phyloP scores from a whole-genome alignment of 2,329 filamentous ascomycete species.

The Davidsoniella australis region DNA sequence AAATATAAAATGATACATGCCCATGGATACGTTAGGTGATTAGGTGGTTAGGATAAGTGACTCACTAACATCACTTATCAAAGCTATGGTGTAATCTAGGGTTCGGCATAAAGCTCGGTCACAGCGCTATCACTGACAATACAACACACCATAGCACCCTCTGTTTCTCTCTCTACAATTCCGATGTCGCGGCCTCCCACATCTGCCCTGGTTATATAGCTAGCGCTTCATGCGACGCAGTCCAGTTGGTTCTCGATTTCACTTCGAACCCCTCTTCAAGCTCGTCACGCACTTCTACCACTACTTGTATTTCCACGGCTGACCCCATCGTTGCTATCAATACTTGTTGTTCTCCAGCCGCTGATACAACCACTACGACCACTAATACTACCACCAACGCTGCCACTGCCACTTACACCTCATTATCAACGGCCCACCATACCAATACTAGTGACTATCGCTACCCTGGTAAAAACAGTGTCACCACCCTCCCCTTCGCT shows the following conservation, averaged over 20 bases:
- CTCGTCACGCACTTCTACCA: background rate
- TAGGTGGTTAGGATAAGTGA: background rate
- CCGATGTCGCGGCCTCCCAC: slow-evolving; percentile 11
- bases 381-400: background rate
- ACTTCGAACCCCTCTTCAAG: background rate
- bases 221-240: slow-evolving; percentile 6
- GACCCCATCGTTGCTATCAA: background rate
- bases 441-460: background rate
- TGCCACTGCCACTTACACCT: background rate
- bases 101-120: slow-evolving; percentile 9
- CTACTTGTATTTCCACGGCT: slow-evolving; percentile 4
- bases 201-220: slow-evolving; percentile 3
- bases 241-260: slow-evolving; percentile 5
- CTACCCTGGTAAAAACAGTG: background rate
- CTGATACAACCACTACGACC: background rate
- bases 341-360: background rate
- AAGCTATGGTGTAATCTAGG: slow-evolving; percentile 12
- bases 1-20: background rate
- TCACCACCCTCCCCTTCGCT: slow-evolving; percentile 3
- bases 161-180: slow-evolving; percentile 11
- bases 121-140: background rate
- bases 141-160: background rate
- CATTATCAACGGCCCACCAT: background rate
- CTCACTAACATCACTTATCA: slow-evolving; percentile 9
- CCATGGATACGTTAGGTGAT: background rate